These are phyloP conservation scores for Aeschynomene evenia DNA, from an alignment of 306 rosid species.

Conservation along the genomic window DNA sequence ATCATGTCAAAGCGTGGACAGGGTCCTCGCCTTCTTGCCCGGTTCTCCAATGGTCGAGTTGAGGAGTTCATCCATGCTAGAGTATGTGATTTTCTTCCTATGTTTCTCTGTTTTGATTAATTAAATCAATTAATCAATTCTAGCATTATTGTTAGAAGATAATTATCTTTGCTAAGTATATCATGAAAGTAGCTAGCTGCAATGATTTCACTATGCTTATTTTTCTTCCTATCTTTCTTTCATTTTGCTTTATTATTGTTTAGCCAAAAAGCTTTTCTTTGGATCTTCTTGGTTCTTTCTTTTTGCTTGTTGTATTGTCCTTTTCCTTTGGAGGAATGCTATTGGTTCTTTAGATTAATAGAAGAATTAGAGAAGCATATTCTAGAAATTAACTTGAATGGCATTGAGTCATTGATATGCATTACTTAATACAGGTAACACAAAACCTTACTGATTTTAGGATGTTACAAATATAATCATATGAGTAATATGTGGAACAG, in stretches of 20 bases:
- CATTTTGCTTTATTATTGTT: neutral
- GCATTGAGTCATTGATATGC: neutral
- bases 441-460: neutral
- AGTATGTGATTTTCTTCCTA: slow-evolving; percentile 36
- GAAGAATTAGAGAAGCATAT: slow-evolving; percentile 7
- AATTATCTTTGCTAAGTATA: neutral
- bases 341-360: neutral
- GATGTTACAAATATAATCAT: neutral
- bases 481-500: neutral
- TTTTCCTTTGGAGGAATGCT: neutral
- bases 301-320: neutral
- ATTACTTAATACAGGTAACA: neutral
- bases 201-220: neutral
- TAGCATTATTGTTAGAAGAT: neutral
- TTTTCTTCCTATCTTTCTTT: too few relatives aligned
- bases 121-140: neutral
- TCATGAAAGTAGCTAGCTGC: slow-evolving; percentile 1
- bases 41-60: slow-evolving; percentile 60
- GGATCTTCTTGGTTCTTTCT: neutral
- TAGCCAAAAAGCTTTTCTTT: neutral
- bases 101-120: neutral
- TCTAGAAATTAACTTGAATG: neutral
- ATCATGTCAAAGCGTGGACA: slow-evolving; percentile 67
- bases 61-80: slow-evolving; percentile 86
- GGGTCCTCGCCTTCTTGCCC: slow-evolving; percentile 81